Evolutionary conservation across 2,329 filamentous ascomycete genomes (phyloP).

Genomic region (Diplodia sapinea): DNA sequence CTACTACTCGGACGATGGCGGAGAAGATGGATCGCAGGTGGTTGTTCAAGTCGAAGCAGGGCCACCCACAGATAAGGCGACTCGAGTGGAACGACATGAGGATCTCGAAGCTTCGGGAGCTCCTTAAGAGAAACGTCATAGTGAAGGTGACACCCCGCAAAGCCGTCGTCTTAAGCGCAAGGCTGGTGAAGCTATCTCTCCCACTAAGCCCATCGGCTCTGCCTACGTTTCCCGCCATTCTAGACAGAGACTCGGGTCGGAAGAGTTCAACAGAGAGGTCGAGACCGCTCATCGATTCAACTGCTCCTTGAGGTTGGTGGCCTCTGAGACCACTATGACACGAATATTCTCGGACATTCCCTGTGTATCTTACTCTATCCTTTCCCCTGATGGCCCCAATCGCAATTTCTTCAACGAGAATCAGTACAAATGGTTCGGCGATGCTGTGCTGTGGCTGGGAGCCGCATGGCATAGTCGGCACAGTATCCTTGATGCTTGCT

Average conservation of each 20-base stretch:
- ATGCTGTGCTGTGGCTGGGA: constrained; percentile 3
- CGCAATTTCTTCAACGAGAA: not conserved
- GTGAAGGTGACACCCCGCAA: not conserved
- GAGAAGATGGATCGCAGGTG: too few relatives aligned
- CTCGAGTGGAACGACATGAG: not conserved
- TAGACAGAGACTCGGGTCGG: too few relatives aligned
- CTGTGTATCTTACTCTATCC: too few relatives aligned
- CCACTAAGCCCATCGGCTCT: too few relatives aligned
- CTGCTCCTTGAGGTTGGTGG: not conserved
- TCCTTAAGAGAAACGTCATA: not conserved
- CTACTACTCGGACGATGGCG: not conserved
- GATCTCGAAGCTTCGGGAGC: not conserved
- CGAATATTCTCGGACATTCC: too few relatives aligned
- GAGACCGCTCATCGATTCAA: too few relatives aligned
- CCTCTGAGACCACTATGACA: too few relatives aligned
- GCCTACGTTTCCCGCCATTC: too few relatives aligned
- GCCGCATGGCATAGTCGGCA: not conserved
- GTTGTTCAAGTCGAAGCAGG: too few relatives aligned
- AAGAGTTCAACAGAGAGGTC: too few relatives aligned
- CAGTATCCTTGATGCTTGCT: not conserved
- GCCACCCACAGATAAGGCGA: not conserved
- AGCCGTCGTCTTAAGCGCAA: not conserved
- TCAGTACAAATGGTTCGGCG: not conserved
- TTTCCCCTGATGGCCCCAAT: not conserved
- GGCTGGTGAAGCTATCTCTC: not conserved